Evolutionary conservation across 176 grass and related monocot species (phyloP).

Genomic region (Ensete ventricosum): DNA sequence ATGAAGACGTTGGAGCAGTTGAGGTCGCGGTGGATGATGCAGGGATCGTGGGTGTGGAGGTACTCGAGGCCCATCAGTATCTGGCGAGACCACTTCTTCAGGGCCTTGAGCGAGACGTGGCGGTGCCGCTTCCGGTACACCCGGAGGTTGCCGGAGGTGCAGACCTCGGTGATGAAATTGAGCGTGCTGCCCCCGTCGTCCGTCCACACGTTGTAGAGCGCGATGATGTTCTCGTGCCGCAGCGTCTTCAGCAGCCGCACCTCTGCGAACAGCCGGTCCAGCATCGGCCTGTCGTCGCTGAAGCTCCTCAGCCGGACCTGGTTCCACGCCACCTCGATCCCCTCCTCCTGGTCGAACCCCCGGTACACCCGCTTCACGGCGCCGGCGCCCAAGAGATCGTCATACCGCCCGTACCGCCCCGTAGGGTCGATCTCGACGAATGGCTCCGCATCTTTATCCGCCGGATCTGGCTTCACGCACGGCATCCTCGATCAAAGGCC

Average conservation of each 20-base stretch:
- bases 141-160: slow-evolving; percentile 77
- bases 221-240: slow-evolving; percentile 84
- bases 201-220: slow-evolving; percentile 76
- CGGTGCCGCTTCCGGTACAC: slow-evolving; percentile 74
- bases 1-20: slow-evolving; percentile 99
- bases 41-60: slow-evolving; percentile 80
- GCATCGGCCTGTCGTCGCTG: slow-evolving; percentile 47
- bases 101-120: slow-evolving; percentile 80
- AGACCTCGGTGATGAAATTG: slow-evolving; percentile 98
- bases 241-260: slow-evolving; percentile 77
- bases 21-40: slow-evolving; percentile 95
- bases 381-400: slow-evolving; percentile 61
- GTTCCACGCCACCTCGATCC: slow-evolving; percentile 99
- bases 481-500: slow-evolving; percentile 5
- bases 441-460: slow-evolving; percentile 40
- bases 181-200: slow-evolving; percentile 60
- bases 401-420: slow-evolving; percentile 76
- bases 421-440: slow-evolving; percentile 92
- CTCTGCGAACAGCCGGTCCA: slow-evolving; percentile 68
- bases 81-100: slow-evolving; percentile 92
- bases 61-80: slow-evolving; percentile 74
- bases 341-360: slow-evolving; percentile 96
- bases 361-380: slow-evolving; percentile 98
- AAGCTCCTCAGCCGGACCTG: slow-evolving; percentile 59
- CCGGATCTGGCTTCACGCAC: slow-evolving; percentile 5